Base-by-base conservation (phyloP, 1,284 basidiomycete genomes). In the Ustilago curta region DNA sequence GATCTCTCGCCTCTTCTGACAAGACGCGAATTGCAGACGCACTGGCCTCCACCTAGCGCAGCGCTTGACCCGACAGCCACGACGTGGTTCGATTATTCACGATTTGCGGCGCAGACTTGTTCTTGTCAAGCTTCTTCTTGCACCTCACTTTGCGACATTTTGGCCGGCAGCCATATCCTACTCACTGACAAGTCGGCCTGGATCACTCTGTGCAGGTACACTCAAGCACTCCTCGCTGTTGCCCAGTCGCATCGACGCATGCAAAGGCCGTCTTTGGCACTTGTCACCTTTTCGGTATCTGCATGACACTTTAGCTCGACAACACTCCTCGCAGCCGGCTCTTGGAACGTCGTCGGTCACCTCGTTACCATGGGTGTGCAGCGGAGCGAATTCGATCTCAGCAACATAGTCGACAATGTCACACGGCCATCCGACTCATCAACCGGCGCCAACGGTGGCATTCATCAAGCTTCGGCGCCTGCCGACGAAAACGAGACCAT, bases 41-140 rank as follows among this genome's bases (percentile, higher is more conserved):
- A 69, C 60, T 69, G 66, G 66, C 66, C 66, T 69, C 66, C 66
- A 69, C 66, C 54, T 62, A n/a, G n/a, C 32, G 43, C 45, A 9
- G 18, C 2, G n/a, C 39, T 21, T 32, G 4, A 31, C 35, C 35
- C 3, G 12, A 21, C 42, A 29, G 14, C 29, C 27, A 53, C 47
- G 32, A 37, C 21, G 35, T 14, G 16, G 32, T 39, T n/a, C 32
- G 37, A 4, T n/a, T n/a, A n/a, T n/a, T n/a, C n/a, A n/a, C n/a
- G n/a, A n/a, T 37, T 37, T 37, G 27, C 48, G 39, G 32, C 55
- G 29, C 47, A 25, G 8, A 31, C 21, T 1, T 48, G 7, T 5
- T 8, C n/a, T 23, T 14, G 11, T 37, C 35, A 37, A 42, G 18
- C 48, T 35, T 23, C 48, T 50, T 50, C 48, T 50, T 31, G 19